phyloP scores from a whole-genome alignment of 1,284 basidiomycete genomes.

The Apiotrichum sp. region DNA sequence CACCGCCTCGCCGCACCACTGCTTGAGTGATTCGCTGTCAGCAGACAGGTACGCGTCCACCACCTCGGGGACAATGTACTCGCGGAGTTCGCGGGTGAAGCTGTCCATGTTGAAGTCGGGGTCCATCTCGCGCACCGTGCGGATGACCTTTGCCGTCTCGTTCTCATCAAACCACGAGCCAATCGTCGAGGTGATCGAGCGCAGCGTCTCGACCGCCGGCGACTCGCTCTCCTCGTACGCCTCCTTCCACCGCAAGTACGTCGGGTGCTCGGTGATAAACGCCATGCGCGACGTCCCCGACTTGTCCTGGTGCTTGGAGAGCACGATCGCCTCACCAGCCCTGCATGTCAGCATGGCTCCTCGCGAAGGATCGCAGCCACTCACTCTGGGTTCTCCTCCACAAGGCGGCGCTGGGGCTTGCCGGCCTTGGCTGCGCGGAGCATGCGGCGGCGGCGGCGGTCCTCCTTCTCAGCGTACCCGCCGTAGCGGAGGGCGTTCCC shows the following conservation, averaged over 20 bases:
- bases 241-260: slow-evolving; percentile 53
- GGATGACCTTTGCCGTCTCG: slow-evolving; percentile 89
- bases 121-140: slow-evolving; percentile 79
- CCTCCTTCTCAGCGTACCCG: slow-evolving; percentile 89
- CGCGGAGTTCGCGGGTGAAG: slow-evolving; percentile 85
- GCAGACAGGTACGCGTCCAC: slow-evolving; percentile 92
- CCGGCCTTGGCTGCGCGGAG: slow-evolving; percentile 75
- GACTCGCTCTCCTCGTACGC: slow-evolving; percentile 91
- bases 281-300: slow-evolving; percentile 50
- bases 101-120: slow-evolving; percentile 77
- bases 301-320: slow-evolving; percentile 54
- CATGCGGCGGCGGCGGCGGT: slow-evolving; percentile 66
- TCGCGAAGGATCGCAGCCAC: slow-evolving; percentile 34
- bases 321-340: slow-evolving; percentile 73
- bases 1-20: slow-evolving; percentile 95
- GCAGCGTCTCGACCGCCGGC: slow-evolving; percentile 72
- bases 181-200: slow-evolving; percentile 76
- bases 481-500: slow-evolving; percentile 65
- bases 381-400: slow-evolving; percentile 71
- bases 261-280: slow-evolving; percentile 56
- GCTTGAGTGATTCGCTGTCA: slow-evolving; percentile 73
- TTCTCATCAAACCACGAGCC: slow-evolving; percentile 91
- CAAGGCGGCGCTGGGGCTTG: slow-evolving; percentile 51
- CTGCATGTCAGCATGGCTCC: slow-evolving; percentile 48
- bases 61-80: slow-evolving; percentile 96